A percentile compares a stretch with the other conserved stretches of the same genome.
These are phyloP conservation scores for Verbena officinalis DNA, from an alignment of 257 asterid species.

Conservation along the genomic window DNA sequence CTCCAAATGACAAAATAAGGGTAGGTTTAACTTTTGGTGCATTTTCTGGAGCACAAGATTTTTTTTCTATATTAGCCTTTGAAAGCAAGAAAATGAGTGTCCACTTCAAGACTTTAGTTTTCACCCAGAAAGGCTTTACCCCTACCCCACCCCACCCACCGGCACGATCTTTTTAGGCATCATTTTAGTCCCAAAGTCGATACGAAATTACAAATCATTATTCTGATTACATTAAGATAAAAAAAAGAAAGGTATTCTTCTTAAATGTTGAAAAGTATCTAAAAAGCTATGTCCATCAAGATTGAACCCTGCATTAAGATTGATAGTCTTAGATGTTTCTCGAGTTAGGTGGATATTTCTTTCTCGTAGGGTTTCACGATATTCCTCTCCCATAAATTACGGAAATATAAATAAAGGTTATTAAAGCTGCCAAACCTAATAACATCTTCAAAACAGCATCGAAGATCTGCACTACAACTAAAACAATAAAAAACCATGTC, in stretches of 20 bases:
- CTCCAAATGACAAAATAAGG: neutral
- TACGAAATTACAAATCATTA: conserved; percentile 22
- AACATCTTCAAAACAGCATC: neutral
- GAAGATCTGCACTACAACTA: conserved; percentile 1
- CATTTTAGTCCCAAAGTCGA: conserved; percentile 22
- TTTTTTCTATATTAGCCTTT: conserved; percentile 14
- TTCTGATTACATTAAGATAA: conserved; percentile 19
- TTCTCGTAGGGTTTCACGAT: neutral
- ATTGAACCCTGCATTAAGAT: conserved; percentile 18
- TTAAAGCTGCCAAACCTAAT: neutral
- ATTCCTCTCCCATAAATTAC: neutral
- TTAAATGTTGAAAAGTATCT: conserved; percentile 9
- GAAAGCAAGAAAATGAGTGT: conserved; percentile 31
- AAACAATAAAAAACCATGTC: neutral
- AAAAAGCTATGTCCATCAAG: conserved; percentile 11
- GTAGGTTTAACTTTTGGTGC: conserved; percentile 9
- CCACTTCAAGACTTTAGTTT: conserved; percentile 29
- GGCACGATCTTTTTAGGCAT: conserved; percentile 12
- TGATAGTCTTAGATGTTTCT: conserved; percentile 28
- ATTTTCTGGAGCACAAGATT: neutral
- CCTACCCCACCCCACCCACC: neutral
- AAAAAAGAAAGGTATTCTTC: conserved; percentile 9
- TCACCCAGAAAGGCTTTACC: conserved; percentile 17
- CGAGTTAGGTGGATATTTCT: conserved; percentile 16
- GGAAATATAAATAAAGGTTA: neutral